phyloP scores from a whole-genome alignment of 805 yeast genomes.

The Wickerhamomyces subpelliculosus region DNA sequence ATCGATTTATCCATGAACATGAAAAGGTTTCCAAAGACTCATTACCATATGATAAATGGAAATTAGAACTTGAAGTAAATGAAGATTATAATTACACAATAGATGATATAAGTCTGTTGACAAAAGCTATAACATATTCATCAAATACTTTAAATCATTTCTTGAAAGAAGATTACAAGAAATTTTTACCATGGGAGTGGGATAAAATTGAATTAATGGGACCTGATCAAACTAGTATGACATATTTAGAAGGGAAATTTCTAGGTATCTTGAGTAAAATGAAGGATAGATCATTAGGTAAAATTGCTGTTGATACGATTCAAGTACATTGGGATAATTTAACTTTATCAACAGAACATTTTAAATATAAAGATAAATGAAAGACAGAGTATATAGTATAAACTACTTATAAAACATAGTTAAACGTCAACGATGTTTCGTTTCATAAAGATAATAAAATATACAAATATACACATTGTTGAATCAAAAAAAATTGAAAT shows the following conservation, averaged over 20 bases:
- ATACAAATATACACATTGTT: too few relatives aligned
- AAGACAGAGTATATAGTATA: not conserved
- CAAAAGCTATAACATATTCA: conserved; percentile 22
- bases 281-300: not conserved
- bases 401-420: too few relatives aligned
- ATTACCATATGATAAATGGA: conserved; percentile 35
- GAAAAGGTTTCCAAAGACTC: too few relatives aligned
- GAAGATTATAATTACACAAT: conserved; percentile 40
- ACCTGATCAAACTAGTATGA: not conserved
- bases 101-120: conserved; percentile 28
- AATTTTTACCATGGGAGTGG: conserved; percentile 16
- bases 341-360: not conserved
- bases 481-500: too few relatives aligned
- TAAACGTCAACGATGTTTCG: too few relatives aligned
- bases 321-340: conserved; percentile 1
- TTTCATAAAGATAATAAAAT: too few relatives aligned
- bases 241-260: conserved; percentile 1
- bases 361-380: not conserved
- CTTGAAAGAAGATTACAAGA: conserved; percentile 5
- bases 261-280: not conserved
- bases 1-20: too few relatives aligned
- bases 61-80: conserved; percentile 36
- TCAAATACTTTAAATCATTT: conserved; percentile 13
- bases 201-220: conserved; percentile 8
- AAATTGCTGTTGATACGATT: not conserved